Base-by-base conservation (phyloP, 805 yeast genomes). In the Lipomyces kockii region DNA sequence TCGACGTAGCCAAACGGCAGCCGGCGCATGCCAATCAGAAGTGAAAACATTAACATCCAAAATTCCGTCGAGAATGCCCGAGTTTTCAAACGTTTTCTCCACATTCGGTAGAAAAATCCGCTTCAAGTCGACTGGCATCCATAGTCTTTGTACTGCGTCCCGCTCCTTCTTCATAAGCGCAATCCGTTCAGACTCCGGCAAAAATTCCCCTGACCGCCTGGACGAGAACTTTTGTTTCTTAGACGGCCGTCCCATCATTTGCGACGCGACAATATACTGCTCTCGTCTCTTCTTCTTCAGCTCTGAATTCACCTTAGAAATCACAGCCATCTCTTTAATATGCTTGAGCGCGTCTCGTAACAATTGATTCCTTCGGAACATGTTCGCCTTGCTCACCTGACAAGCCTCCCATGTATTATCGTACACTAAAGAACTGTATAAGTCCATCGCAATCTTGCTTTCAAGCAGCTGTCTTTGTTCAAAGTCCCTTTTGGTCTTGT, bases 381-480 rank as follows among this genome's bases (percentile, higher is more conserved):
- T 39, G n/a, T 80, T 83, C 0, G 95, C 89, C 57, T 78, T 76
- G 1, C 80, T 74, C 35, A 83, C 83, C 54, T 83, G 73, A 0
- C 80, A 76, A 2, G 78, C 75, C 51, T 83, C 76, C 72, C 82
- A 86, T 0, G 85, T 74, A 51, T 84, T 80, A 70, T 89, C 93
- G 56, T 84, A 82, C 54, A 90, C 73, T 72, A 90, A 88, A 0
- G 93, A 90, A 20, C 76, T 74, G 69, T 80, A 89, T 0, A 90
- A 75, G 53, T 87, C 90, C 0, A 76, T 73, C 1, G 87, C 74
- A n/a, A 88, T 77, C 0, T 77, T 66, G 0, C 80, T 75, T 1
- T 86, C 75, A 29, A 65, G 29, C 14, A 0, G 81, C 62, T 8
- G 66, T 37, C 20, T 46, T 64, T 29, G 76, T 68, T 66, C 75